Evolutionary conservation across 352 stramenopile species (phyloP), one percentile per base, ranked within the genome.

Genomic region (Globisporangium irregulare): DNA sequence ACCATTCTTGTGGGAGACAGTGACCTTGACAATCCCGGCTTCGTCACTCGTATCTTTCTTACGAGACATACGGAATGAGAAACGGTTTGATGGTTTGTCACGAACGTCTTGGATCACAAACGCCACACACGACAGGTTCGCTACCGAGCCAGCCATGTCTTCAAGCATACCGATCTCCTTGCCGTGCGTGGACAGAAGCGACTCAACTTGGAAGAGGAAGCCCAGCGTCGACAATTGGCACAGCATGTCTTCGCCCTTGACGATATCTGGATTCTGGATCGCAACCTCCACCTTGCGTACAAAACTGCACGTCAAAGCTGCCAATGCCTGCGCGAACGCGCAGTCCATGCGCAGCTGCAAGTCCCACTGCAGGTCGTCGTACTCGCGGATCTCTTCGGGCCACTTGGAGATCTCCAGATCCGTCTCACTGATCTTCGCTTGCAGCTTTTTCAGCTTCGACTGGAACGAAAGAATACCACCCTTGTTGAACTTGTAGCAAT

Each of bases 141-240:
- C 86, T 9, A 96, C 73, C 0, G 91, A 69, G 15, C 86, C 92
- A 8, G 82, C 84, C 81, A 98, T 92, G 75, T 98, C 92, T 76
- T 97, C 84, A 14, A 99, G 80, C 97, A 99, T 99, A 29, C 93
- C 93, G 34, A 98, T 90, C 72, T 99, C 97, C 68, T 98, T 98
- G 60, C 96, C 95, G 56, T 98, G 93, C 6, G 97, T 97, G 70
- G 88, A 98, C 6, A 99, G 71, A 20, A 99, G 77, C 3, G 93
- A 97, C 73, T 99, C 95, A 55, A 98, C 84, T 6, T 96, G 87
- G 71, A 95, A 96, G 5, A 96, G 73, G 56, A 93, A 96, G 10
- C 89, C 89, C 18, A 96, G 63, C n/a, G 77, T 91, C 15, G 84
- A 93, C 64, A 94, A 76, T 63, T 94, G 82, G 2, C 87, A 80